Base-by-base conservation (phyloP, 2,329 filamentous ascomycete species). In the Endoconidiophora polonica region DNA sequence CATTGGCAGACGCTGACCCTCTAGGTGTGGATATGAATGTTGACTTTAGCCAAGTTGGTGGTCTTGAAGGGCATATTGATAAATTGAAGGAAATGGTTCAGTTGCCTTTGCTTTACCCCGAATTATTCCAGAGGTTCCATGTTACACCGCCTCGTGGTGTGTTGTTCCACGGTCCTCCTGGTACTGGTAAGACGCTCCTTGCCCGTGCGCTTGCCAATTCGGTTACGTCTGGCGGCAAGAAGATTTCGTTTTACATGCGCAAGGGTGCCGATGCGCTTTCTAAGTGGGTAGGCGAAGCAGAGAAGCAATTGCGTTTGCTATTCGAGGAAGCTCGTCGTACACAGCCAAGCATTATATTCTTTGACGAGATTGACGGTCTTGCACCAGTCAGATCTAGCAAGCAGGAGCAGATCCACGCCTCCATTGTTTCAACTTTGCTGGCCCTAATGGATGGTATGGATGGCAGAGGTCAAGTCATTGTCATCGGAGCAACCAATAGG, bases 1-100 rank as follows among this genome's bases (percentile, higher is more conserved):
- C 86, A 3, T 73, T 95, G 44, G 90, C 90, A 20, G 91, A 98
- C 66, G 86, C 88, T 3, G 91, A 96, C 61, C 91, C 91, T 42
- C 74, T 98, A 3, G 91, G 91, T 7, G 87, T 98, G 33, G 88
- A 96, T 60, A 70, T 90, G 60, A 90, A 79, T 59, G 86, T 98
- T 54, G 88, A 88, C 60, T 95, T 98, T 62, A 90, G 85, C 63
- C 86, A 88, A 56, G 88, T 98, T 50, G 91, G 91, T 60, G 91
- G 91, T 39, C 68, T 98, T 42, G 81, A 94, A 61, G 82, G 86
- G 36, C 90, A 96, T 61, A 95, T 98, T 61, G 87, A 95, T 61
- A 86, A 95, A 63, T 72, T 98, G 55, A 96, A 98, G 65, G 91
- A 98, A 66, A 98, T 98, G 91, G 90, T 98, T 16, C 84, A 90